phyloP scores from a whole-genome alignment of 2,329 filamentous ascomycete genomes.

The Ophiostoma quercus region DNA sequence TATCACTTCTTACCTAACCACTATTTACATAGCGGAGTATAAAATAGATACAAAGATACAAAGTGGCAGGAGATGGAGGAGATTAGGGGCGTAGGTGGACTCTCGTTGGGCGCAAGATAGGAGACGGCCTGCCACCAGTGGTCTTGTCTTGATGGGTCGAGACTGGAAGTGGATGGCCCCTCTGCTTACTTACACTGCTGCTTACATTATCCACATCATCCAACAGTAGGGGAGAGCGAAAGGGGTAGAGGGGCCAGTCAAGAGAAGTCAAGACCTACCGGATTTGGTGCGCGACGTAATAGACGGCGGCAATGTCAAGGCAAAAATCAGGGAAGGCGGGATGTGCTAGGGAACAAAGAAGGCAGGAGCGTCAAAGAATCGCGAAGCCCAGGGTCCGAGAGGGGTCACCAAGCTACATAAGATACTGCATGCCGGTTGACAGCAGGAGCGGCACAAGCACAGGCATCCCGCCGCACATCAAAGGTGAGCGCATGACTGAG shows the following conservation, averaged over 20 bases:
- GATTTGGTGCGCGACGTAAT: neutral
- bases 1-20: neutral
- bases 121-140: neutral
- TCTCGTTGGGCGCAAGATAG: slow-evolving; percentile 2
- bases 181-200: neutral
- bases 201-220: neutral
- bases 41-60: neutral
- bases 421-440: neutral
- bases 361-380: neutral
- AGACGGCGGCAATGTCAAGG: neutral
- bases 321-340: neutral
- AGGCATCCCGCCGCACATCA: neutral
- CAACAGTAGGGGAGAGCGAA: neutral
- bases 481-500: neutral
- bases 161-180: neutral
- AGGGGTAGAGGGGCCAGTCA: slow-evolving; percentile 5
- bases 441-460: neutral
- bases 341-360: neutral
- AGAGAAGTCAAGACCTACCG: neutral
- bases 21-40: neutral
- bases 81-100: slow-evolving; percentile 11
- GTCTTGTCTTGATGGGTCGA: neutral
- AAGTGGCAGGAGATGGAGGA: slow-evolving; percentile 2
- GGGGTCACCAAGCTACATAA: neutral
- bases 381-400: neutral